phyloP scores from a whole-genome alignment of 2,329 filamentous ascomycete genomes.

The Zymoseptoria passerinii region DNA sequence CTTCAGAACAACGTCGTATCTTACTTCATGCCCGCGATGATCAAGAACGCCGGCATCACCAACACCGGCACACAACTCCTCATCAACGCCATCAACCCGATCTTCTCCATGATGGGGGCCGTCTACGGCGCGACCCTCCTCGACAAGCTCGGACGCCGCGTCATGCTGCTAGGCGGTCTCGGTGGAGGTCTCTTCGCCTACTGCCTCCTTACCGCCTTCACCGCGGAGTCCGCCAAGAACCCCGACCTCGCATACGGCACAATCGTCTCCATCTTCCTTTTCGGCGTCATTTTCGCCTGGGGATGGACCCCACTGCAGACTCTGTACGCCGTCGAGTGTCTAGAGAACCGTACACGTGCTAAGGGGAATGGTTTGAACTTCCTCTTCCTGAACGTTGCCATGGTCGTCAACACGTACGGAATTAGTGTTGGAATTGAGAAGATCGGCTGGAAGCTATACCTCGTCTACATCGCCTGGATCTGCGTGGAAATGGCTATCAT shows the following conservation, averaged over 20 bases:
- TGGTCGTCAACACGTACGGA: constrained; percentile 34
- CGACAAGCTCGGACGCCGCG: constrained; percentile 22
- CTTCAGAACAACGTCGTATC: constrained; percentile 24
- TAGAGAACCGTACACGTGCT: constrained; percentile 33
- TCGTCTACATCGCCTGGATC: constrained; percentile 27
- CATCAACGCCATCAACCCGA: constrained; percentile 36
- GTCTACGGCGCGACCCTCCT: constrained; percentile 31
- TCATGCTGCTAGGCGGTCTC: constrained; percentile 32
- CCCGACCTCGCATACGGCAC: constrained; percentile 28
- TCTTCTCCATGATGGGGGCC: constrained; percentile 31
- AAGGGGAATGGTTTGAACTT: constrained; percentile 29
- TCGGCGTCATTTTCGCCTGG: constrained; percentile 34
- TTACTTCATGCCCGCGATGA: constrained; percentile 30
- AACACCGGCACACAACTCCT: constrained; percentile 32
- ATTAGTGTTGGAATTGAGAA: constrained; percentile 19
- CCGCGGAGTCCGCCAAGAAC: constrained; percentile 17
- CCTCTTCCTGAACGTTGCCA: constrained; percentile 37
- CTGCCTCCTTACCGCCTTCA: constrained; percentile 32
- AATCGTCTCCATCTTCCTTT: constrained; percentile 35
- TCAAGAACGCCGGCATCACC: constrained; percentile 32
- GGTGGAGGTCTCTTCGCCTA: constrained; percentile 29
- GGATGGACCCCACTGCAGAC: constrained; percentile 36
- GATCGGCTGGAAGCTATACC: constrained; percentile 22
- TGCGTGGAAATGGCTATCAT: constrained; percentile 25
- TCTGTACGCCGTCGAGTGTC: constrained; percentile 32